phyloP scores from a whole-genome alignment of 495 filamentous ascomycete species.

The Hypoxylon lenormandii region DNA sequence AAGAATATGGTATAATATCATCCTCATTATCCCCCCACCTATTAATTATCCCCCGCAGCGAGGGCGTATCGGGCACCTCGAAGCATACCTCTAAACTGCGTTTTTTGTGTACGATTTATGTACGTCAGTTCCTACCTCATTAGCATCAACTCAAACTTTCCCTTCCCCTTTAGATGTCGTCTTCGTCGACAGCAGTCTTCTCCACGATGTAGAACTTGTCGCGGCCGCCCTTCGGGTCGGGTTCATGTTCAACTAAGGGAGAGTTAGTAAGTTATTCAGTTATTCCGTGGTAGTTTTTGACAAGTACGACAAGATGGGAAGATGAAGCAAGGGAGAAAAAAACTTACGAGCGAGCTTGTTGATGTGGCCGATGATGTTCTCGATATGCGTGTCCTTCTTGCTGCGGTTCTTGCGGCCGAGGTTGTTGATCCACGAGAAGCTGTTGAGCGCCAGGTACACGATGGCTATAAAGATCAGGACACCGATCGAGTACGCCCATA shows the following conservation, averaged over 20 bases:
- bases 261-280: conserved; percentile 6
- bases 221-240: conserved; percentile 68
- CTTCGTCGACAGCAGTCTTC: conserved; percentile 72
- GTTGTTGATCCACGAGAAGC: conserved; percentile 76
- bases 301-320: background rate
- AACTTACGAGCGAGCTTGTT: conserved; percentile 66
- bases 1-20: too few relatives aligned
- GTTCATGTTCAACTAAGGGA: conserved; percentile 69
- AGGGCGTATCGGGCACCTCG: too few relatives aligned
- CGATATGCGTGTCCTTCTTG: conserved; percentile 78
- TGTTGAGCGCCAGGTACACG: conserved; percentile 79
- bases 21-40: too few relatives aligned
- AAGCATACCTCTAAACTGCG: too few relatives aligned
- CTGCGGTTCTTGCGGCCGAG: conserved; percentile 80
- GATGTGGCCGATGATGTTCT: conserved; percentile 81
- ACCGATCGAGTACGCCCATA: conserved; percentile 83
- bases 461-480: conserved; percentile 82
- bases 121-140: too few relatives aligned
- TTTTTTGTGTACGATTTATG: too few relatives aligned
- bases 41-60: too few relatives aligned
- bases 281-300: too few relatives aligned
- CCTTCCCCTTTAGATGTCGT: conserved; percentile 60
- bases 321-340: background rate
- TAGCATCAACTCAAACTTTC: background rate
- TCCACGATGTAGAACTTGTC: conserved; percentile 71